These are phyloP conservation scores for Petunia secreta DNA, from an alignment of 257 asterid genomes.

Conservation along the genomic window DNA sequence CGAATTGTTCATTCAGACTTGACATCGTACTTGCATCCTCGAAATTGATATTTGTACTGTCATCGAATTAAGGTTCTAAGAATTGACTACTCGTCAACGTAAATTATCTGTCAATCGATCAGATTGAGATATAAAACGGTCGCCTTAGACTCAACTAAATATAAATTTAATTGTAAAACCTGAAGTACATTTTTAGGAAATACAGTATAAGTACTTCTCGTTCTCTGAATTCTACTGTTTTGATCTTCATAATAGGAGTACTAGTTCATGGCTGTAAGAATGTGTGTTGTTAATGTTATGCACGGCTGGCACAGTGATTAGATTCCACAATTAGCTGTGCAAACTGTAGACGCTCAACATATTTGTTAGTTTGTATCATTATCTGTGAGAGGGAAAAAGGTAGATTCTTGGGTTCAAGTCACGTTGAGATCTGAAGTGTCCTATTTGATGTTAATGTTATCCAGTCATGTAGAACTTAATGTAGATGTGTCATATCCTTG, in stretches of 20 bases:
- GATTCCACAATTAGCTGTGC: neutral
- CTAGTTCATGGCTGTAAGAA: neutral
- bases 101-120: too few relatives aligned
- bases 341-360: neutral
- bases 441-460: neutral
- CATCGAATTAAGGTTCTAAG: too few relatives aligned
- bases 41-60: too few relatives aligned
- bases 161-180: too few relatives aligned
- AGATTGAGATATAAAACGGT: too few relatives aligned
- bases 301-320: neutral
- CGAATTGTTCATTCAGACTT: too few relatives aligned
- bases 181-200: too few relatives aligned
- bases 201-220: too few relatives aligned
- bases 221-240: constrained; percentile 18
- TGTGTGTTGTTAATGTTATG: neutral
- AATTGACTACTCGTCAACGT: too few relatives aligned
- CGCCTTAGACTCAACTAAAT: too few relatives aligned
- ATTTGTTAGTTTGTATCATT: neutral
- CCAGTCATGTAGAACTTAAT: neutral
- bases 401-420: neutral
- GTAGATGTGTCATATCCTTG: neutral
- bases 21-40: too few relatives aligned
- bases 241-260: neutral
- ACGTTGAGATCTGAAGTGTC: neutral
- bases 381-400: neutral